These are phyloP conservation scores for Collybiopsis luxurians DNA, from an alignment of 768 basidiomycete genomes.

Conservation along the genomic window DNA sequence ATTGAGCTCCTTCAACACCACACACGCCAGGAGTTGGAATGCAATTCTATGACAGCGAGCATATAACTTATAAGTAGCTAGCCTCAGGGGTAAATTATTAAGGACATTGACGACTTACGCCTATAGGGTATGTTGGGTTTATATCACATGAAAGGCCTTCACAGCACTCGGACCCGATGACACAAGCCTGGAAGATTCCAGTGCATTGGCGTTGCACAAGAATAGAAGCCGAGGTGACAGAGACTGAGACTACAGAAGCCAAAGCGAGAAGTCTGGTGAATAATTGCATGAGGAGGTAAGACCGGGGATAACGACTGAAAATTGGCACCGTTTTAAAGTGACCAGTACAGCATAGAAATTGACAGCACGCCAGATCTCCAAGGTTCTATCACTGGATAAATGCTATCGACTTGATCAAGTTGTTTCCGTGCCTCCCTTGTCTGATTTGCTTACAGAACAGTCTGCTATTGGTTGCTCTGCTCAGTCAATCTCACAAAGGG, in stretches of 20 bases:
- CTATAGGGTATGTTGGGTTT: background rate
- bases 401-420: too few relatives aligned
- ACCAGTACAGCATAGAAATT: too few relatives aligned
- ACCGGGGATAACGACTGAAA: too few relatives aligned
- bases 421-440: too few relatives aligned
- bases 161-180: background rate
- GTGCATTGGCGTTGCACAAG: background rate
- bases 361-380: too few relatives aligned
- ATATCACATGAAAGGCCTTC: background rate
- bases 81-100: too few relatives aligned
- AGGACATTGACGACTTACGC: background rate
- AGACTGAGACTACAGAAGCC: background rate
- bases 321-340: too few relatives aligned
- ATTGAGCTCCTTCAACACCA: background rate
- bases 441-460: too few relatives aligned
- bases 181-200: background rate
- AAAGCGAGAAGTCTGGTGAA: background rate
- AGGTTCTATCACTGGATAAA: too few relatives aligned
- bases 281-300: too few relatives aligned
- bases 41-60: background rate
- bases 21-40: background rate
- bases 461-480: too few relatives aligned
- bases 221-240: background rate
- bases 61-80: background rate
- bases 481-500: too few relatives aligned